Evolutionary conservation across 352 stramenopile genomes (phyloP).

Genomic region (Phytophthora macrochlamydospora): DNA sequence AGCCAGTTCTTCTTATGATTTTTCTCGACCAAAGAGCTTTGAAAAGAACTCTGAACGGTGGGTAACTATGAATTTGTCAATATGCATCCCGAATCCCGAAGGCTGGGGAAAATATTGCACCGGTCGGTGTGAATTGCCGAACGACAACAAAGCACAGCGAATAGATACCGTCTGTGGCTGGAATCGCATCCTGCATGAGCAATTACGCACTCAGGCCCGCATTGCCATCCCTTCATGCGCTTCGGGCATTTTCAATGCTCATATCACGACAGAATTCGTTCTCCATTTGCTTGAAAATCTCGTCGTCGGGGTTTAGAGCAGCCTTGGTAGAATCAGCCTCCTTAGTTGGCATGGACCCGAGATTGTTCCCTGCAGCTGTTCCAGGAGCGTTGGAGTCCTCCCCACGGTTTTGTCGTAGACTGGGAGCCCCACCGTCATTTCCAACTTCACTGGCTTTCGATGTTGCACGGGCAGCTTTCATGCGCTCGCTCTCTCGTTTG

Average conservation of each 20-base stretch:
- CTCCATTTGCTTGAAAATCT: slow-evolving; percentile 83
- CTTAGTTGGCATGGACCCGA: slow-evolving; percentile 7
- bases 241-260: slow-evolving; percentile 46
- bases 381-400: slow-evolving; percentile 8
- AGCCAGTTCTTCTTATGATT: too few relatives aligned
- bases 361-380: slow-evolving; percentile 9
- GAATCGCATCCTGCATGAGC: too few relatives aligned
- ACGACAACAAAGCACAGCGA: too few relatives aligned
- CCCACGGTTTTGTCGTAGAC: slow-evolving; percentile 28
- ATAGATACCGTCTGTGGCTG: too few relatives aligned
- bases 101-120: too few relatives aligned
- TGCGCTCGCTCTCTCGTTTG: slow-evolving; percentile 87
- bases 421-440: slow-evolving; percentile 19
- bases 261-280: slow-evolving; percentile 78
- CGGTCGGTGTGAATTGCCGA: too few relatives aligned
- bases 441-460: slow-evolving; percentile 9
- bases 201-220: too few relatives aligned
- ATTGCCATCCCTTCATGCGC: slow-evolving; percentile 15
- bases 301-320: slow-evolving; percentile 44
- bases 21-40: too few relatives aligned
- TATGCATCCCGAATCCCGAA: too few relatives aligned
- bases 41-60: too few relatives aligned
- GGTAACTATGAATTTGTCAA: too few relatives aligned
- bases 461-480: slow-evolving; percentile 42
- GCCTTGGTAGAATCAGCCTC: slow-evolving; percentile 17